These are phyloP conservation scores for Candida verbasci DNA, from an alignment of 805 yeast genomes.

Conservation along the genomic window DNA sequence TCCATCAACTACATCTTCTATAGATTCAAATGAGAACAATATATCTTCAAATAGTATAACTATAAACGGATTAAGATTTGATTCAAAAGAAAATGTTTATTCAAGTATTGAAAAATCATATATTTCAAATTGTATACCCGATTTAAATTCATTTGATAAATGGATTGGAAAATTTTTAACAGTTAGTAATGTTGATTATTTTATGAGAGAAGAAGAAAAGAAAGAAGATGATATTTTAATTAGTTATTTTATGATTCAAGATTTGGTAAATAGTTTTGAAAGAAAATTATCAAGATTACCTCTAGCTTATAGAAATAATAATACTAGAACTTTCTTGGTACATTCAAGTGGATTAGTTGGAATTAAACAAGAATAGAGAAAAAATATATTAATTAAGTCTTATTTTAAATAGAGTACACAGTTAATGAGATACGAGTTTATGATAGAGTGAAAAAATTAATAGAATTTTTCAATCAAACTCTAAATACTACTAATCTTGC, in stretches of 20 bases:
- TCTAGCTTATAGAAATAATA: neutral
- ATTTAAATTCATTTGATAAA: conserved; percentile 33
- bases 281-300: conserved; percentile 3
- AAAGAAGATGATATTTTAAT: conserved; percentile 12
- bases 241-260: conserved; percentile 7
- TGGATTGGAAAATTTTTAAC: conserved; percentile 25
- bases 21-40: too few species aligned
- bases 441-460: neutral
- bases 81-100: conserved; percentile 13
- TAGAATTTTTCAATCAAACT: too few species aligned
- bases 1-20: neutral
- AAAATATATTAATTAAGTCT: neutral
- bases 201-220: conserved; percentile 3
- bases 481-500: too few species aligned
- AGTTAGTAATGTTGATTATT: conserved; percentile 15
- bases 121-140: conserved; percentile 35
- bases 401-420: too few species aligned
- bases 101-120: conserved; percentile 28
- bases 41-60: conserved; percentile 2
- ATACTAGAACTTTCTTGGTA: conserved; percentile 22
- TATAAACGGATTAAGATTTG: conserved; percentile 6
- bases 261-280: conserved; percentile 7
- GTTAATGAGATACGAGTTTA: neutral
- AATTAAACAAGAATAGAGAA: neutral
- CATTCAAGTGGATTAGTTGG: conserved; percentile 23